These are phyloP conservation scores for Beverwykella pulmonaria DNA, from an alignment of 495 filamentous ascomycete genomes.

Conservation along the genomic window DNA sequence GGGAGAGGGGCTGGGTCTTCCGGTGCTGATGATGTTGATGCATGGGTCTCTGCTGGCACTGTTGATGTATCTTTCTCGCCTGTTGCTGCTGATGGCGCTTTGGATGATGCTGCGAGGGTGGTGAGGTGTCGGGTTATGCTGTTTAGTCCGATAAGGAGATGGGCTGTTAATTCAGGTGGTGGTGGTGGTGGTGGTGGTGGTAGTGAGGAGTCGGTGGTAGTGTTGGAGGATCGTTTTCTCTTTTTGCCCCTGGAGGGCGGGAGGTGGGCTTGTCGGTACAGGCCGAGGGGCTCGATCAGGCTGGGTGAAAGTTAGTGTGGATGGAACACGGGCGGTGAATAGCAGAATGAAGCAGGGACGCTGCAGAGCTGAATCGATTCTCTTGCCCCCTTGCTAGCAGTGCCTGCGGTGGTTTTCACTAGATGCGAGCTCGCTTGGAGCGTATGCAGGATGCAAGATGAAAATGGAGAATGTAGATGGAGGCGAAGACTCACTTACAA, in stretches of 20 bases:
- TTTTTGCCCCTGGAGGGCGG: constrained; percentile 58
- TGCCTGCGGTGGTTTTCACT: too few species aligned
- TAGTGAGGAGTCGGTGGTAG: constrained; percentile 1
- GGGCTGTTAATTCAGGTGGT: constrained; percentile 52
- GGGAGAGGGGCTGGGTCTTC: constrained; percentile 12
- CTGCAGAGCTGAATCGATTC: too few species aligned
- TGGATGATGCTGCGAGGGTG: constrained; percentile 39
- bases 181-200: constrained; percentile 41
- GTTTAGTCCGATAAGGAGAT: constrained; percentile 63
- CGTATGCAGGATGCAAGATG: too few species aligned
- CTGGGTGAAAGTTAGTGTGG: constrained; percentile 42
- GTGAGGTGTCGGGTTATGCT: constrained; percentile 59
- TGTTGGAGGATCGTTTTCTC: constrained; percentile 31
- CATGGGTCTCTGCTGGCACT: constrained; percentile 2
- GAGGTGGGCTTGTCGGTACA: constrained; percentile 53
- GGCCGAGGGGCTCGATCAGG: constrained; percentile 59
- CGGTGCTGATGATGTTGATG: neutral
- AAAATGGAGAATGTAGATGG: neutral
- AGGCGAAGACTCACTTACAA: constrained; percentile 42
- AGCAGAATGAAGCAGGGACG: neutral
- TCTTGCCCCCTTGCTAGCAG: too few species aligned
- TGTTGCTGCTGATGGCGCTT: neutral
- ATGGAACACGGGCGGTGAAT: neutral
- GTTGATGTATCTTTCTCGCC: neutral
- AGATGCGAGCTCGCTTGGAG: too few species aligned